Evolutionary conservation across 371 early-diverging fungal species (phyloP), one percentile per base, ranked within the genome.

Genomic region (Syncephalastrum racemosum): DNA sequence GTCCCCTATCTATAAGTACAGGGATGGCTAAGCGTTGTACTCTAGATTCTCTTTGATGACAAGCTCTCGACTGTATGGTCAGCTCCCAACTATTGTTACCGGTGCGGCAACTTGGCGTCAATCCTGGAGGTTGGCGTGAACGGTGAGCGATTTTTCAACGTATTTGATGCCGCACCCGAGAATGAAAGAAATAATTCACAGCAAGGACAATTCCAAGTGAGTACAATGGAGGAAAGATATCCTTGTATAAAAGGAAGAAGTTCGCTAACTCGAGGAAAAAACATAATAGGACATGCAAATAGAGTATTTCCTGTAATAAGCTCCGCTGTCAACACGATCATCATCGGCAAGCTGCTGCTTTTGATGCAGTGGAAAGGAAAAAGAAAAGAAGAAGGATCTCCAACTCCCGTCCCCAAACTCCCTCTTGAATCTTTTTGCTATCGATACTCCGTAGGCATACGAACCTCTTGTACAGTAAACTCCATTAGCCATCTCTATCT

Each of bases 101-200:
- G 98, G 13, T 96, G 96, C 50, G 97, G 97, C 12, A 99, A 99
- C 64, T 52, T 95, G 57, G 99, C 97, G 0, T 90, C 93, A 4
- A 85, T 97, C 18, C 77, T 99, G 45, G 96, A 99, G 70, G 90
- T 99, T 14, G 88, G 86, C 40, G 84, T 80, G 3, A 82, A 86
- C 53, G 84, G 91, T 12, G 87, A 89, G 64, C 70, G 92, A 5
- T 90, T 82, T 60, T 95, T 93, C 67, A 94, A 94, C 63, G 92
- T 93, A 0, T 95, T 95, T 82, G 89, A 87, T 58, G 90, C 93
- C 2, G 93, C 92, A 40, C 96, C 94, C 3, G 93, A 93, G 54
- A 84, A 89, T 58, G 87, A 88, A 40, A 64, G 76, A 47, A 48
- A 45, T 15, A 60, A 64, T 45, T 27, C 54, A 19, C 53, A 56